These are phyloP conservation scores for Nicotiana rustica DNA, from an alignment of 305 asterid species.

Conservation along the genomic window DNA sequence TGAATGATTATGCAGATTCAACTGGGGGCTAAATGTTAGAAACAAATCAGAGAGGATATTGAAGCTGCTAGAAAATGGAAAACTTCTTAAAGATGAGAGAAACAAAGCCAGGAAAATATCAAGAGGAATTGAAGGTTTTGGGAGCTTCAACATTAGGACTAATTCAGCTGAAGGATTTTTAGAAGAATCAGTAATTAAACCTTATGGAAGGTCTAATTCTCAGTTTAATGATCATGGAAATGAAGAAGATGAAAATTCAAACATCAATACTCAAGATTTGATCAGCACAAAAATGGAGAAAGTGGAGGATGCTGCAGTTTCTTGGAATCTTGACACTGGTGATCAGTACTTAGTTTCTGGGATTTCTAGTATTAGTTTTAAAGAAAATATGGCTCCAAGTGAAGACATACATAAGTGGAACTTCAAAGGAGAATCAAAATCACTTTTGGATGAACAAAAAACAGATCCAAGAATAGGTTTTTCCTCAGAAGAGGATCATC, in stretches of 20 bases:
- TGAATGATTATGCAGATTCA: conserved; percentile 56
- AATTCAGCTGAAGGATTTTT: conserved; percentile 42
- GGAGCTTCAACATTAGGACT: conserved; percentile 63
- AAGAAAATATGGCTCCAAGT: conserved; percentile 63
- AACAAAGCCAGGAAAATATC: conserved; percentile 66
- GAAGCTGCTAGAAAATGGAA: conserved; percentile 69
- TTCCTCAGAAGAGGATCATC: conserved; percentile 50
- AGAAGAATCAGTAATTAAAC: conserved; percentile 45
- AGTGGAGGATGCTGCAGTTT: conserved; percentile 32
- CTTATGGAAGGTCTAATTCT: conserved; percentile 64
- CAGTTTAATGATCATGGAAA: conserved; percentile 52
- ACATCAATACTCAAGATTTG: conserved; percentile 7
- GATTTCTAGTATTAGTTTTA: conserved; percentile 39
- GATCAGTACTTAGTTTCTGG: conserved; percentile 17
- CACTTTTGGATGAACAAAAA: conserved; percentile 52
- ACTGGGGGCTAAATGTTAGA: conserved; percentile 84
- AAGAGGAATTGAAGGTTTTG: conserved; percentile 87
- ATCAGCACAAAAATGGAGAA: not conserved
- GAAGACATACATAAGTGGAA: conserved; percentile 43
- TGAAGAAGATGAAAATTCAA: conserved; percentile 46
- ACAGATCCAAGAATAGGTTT: conserved; percentile 32
- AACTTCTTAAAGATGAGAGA: conserved; percentile 79
- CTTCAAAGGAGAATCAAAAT: conserved; percentile 47
- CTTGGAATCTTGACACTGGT: not conserved
- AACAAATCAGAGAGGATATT: conserved; percentile 72